Conservation (phyloP, 2,329 filamentous ascomycete genomes). For the Albifimbria verrucaria region DNA sequence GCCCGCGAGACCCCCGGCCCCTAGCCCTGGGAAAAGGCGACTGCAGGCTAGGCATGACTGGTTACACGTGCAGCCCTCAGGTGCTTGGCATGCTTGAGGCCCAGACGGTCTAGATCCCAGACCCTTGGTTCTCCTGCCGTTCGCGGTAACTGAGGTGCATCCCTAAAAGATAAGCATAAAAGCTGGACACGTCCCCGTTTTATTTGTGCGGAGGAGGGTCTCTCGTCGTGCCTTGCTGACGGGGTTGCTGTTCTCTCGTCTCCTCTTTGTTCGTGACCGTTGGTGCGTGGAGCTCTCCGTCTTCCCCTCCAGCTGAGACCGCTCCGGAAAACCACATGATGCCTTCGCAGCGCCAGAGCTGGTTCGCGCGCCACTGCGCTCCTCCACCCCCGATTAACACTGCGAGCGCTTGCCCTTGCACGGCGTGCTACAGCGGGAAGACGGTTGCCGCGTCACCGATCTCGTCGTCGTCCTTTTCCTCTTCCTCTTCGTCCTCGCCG, state of each 20-base stretch:
- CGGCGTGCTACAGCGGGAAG: conserved; percentile 26
- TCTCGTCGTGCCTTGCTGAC: not conserved
- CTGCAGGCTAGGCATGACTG: too few species aligned
- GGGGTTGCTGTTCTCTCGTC: not conserved
- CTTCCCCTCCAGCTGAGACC: conserved; percentile 4
- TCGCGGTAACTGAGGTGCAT: not conserved
- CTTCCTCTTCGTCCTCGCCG: conserved; percentile 16
- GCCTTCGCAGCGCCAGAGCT: conserved; percentile 29
- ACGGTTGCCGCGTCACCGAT: conserved; percentile 11
- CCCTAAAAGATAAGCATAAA: not conserved
- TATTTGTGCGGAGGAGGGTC: not conserved
- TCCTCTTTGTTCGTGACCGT: not conserved
- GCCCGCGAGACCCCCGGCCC: too few species aligned
- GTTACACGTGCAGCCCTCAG: too few species aligned
- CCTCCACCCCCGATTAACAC: conserved; percentile 33
- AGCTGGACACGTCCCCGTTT: not conserved
- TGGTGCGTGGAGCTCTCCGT: not conserved
- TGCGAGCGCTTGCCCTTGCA: conserved; percentile 32
- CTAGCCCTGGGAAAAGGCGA: too few species aligned
- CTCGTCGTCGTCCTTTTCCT: conserved; percentile 3
- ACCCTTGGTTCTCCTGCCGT: not conserved
- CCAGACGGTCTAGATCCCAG: too few species aligned
- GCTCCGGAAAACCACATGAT: conserved; percentile 15
- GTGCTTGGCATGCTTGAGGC: too few species aligned
- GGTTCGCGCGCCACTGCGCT: conserved; percentile 38